Conservation (phyloP, 345 rosid genomes). For the Gossypium rotundifolium region DNA sequence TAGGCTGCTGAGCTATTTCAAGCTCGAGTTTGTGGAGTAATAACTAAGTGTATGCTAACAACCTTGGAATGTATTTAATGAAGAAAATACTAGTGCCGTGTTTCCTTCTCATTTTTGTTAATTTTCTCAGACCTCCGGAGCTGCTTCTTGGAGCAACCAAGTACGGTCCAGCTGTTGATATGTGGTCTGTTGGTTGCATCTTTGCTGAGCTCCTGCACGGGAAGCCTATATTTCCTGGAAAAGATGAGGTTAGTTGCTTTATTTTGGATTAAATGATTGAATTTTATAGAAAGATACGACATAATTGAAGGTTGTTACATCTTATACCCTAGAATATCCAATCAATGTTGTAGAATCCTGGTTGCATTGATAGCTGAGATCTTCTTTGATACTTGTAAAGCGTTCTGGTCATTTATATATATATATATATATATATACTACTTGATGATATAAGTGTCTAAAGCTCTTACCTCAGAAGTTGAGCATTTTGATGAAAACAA, state of each 20-base stretch:
- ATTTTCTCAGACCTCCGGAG: constrained; percentile 76
- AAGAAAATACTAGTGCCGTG: background rate
- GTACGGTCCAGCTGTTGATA: constrained; percentile 93
- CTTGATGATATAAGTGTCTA: no score
- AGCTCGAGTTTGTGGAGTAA: no score
- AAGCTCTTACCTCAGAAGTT: no score
- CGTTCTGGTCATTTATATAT: no score
- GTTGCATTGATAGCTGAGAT: no score
- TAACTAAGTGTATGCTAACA: background rate
- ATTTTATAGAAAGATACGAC: background rate
- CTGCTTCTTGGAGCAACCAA: constrained; percentile 91
- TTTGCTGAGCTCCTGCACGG: constrained; percentile 92
- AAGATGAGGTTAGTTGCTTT: constrained; percentile 62
- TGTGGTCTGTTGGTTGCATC: constrained; percentile 97
- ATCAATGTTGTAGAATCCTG: background rate
- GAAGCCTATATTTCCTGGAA: constrained; percentile 88
- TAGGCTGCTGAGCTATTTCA: no score
- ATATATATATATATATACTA: no score
- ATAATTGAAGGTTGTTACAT: background rate
- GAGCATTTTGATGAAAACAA: no score
- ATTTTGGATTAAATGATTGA: background rate
- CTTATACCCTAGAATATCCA: background rate
- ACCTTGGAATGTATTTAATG: background rate
- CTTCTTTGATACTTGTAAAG: no score
- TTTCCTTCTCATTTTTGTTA: background rate